Conservation (phyloP, 2,329 filamentous ascomycete species). For the Alternaria angustiovoidea region DNA sequence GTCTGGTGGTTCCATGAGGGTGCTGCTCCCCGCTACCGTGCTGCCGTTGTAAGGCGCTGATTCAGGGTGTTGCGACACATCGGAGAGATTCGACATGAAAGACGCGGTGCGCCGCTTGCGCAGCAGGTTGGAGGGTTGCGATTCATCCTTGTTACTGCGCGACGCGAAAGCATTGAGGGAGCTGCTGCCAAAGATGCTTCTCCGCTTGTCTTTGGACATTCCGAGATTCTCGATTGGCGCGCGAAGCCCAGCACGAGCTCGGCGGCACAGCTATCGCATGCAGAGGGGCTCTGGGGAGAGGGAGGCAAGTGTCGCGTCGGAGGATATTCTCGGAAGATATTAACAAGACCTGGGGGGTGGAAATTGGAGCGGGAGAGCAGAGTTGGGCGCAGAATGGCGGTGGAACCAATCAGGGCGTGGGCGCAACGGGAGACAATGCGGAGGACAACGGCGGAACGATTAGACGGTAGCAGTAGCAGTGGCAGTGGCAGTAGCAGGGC, state of each 20-base stretch:
- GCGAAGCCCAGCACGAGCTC: conserved; percentile 43
- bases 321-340: not conserved
- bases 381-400: not conserved
- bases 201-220: conserved; percentile 49
- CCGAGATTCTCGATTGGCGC: conserved; percentile 30
- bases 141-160: conserved; percentile 42
- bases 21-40: conserved; percentile 13
- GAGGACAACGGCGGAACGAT: conserved; percentile 7
- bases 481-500: not conserved
- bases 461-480: conserved; percentile 1
- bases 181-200: conserved; percentile 49
- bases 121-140: conserved; percentile 46
- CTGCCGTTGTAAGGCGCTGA: conserved; percentile 24
- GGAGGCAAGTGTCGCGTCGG: conserved; percentile 18
- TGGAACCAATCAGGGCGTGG: conserved; percentile 17
- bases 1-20: conserved; percentile 20
- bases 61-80: conserved; percentile 35
- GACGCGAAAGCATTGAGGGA: conserved; percentile 43
- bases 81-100: conserved; percentile 45
- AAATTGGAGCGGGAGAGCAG: conserved; percentile 9
- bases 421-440: conserved; percentile 18
- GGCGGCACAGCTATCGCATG: conserved; percentile 34
- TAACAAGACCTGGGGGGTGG: not conserved
- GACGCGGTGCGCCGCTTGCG: conserved; percentile 50
- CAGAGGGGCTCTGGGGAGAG: conserved; percentile 19